Evolutionary conservation across 2,329 filamentous ascomycete species (phyloP).

Genomic region (Fonsecaea nubica): DNA sequence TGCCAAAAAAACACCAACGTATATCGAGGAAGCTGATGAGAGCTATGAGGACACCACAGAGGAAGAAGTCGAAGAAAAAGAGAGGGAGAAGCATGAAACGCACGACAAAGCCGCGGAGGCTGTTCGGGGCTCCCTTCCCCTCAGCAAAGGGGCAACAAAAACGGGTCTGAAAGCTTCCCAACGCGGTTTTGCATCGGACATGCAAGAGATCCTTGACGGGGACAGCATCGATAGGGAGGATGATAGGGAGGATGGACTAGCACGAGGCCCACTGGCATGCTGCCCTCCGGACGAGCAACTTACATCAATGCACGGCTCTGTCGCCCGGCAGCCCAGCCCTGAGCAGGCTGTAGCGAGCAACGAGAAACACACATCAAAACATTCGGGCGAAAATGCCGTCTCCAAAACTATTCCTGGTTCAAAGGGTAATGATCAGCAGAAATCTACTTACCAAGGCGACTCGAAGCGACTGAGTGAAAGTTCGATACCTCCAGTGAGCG

Average conservation of each 20-base stretch:
- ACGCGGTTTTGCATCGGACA: slow-evolving; percentile 16
- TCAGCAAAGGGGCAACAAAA: slow-evolving; percentile 17
- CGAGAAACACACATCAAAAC: not conserved
- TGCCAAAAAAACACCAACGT: slow-evolving; percentile 25
- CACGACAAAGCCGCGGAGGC: not conserved
- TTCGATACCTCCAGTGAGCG: slow-evolving; percentile 29
- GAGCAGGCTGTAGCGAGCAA: slow-evolving; percentile 7
- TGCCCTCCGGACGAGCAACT: not conserved
- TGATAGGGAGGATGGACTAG: not conserved
- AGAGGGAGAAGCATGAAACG: not conserved
- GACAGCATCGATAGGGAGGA: not conserved
- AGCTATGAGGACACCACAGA: not conserved
- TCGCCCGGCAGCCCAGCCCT: not conserved
- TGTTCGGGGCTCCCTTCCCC: slow-evolving; percentile 24
- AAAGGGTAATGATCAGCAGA: not conserved
- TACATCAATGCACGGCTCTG: not conserved
- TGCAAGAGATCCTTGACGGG: slow-evolving; percentile 13
- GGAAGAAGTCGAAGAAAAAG: not conserved
- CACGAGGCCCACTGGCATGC: not conserved
- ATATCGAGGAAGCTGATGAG: slow-evolving; percentile 25
- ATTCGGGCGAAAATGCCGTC: not conserved
- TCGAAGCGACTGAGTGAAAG: slow-evolving; percentile 21
- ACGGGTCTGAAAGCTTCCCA: not conserved
- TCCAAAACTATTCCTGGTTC: not conserved
- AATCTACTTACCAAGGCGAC: slow-evolving; percentile 12